phyloP scores from a whole-genome alignment of 2,329 filamentous ascomycete genomes.

The Colletotrichum navitas region DNA sequence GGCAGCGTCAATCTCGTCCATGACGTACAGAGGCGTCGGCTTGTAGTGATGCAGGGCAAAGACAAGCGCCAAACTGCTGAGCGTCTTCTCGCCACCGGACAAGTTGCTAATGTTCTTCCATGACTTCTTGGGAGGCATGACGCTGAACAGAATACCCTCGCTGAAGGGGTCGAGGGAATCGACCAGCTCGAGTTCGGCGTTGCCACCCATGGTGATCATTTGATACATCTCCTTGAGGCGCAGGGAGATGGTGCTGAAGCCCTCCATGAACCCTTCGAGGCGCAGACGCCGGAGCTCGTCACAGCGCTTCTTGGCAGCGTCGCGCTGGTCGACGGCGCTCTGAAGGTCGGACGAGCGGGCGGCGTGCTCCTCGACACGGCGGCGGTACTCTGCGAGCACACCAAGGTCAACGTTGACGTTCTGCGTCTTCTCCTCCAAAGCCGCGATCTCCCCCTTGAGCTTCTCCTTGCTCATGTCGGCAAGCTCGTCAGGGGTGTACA shows the following conservation, averaged over 20 bases:
- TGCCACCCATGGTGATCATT: constrained; percentile 99
- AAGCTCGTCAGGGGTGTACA: constrained; percentile 80
- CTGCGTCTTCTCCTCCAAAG: constrained; percentile 78
- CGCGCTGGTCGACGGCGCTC: constrained; percentile 80
- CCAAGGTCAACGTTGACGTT: constrained; percentile 89
- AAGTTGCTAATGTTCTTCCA: constrained; percentile 99
- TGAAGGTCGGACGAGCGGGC: constrained; percentile 87
- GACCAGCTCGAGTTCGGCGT: constrained; percentile 96
- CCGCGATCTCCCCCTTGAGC: constrained; percentile 72
- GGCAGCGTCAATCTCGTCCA: constrained; percentile 99
- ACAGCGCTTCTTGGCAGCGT: constrained; percentile 89
- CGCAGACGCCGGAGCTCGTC: constrained; percentile 92
- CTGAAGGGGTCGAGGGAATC: constrained; percentile 97
- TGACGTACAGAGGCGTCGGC: constrained; percentile 96
- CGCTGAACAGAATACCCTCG: constrained; percentile 95
- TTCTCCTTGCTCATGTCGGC: constrained; percentile 73
- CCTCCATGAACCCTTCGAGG: constrained; percentile 97
- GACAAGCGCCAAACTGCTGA: constrained; percentile 93
- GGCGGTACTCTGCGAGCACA: constrained; percentile 89
- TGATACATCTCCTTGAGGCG: constrained; percentile 99
- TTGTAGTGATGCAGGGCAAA: constrained; percentile 99
- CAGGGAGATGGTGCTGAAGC: constrained; percentile 92
- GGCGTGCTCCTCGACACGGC: constrained; percentile 85
- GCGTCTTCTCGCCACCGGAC: constrained; percentile 95
- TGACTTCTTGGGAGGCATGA: constrained; percentile 99